Percentiles rank a stretch among this genome's conserved stretches.
Evolutionary conservation across 257 asterid genomes (phyloP).

Genomic region (Solanum pennellii): DNA sequence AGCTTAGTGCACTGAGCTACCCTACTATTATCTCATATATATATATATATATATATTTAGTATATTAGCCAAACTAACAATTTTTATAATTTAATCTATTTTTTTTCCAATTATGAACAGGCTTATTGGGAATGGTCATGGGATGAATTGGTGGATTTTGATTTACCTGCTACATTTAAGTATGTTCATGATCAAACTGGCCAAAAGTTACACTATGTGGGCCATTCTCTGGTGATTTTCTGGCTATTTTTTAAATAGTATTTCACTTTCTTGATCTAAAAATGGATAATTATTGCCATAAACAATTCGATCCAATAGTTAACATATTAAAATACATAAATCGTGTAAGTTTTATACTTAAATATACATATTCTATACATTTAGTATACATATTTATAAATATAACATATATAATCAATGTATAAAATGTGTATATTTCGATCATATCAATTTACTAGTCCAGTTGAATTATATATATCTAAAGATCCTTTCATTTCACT

Average conservation of each 20-base stretch:
- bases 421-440: no score
- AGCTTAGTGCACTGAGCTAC: not conserved
- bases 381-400: no score
- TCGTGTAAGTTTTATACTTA: no score
- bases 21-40: not conserved
- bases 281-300: not conserved
- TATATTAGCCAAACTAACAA: not conserved
- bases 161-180: slow-evolving; percentile 39
- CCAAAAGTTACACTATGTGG: slow-evolving; percentile 54
- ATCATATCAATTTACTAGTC: no score
- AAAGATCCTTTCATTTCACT: no score
- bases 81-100: not conserved
- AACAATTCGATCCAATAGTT: no score
- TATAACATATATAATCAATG: no score
- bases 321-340: not conserved
- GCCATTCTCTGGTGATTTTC: slow-evolving; percentile 58
- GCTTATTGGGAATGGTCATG: slow-evolving; percentile 76
- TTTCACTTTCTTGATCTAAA: not conserved
- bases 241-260: not conserved
- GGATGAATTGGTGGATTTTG: slow-evolving; percentile 71
- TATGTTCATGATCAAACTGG: slow-evolving; percentile 53
- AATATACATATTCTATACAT: no score
- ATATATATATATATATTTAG: no score
- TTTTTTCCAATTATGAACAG: slow-evolving; percentile 7
- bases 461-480: no score